Percentiles rank a stretch among this genome's conserved stretches.
phyloP scores from a whole-genome alignment of 805 yeast genomes.

The Saccharomycopsis schoenii region DNA sequence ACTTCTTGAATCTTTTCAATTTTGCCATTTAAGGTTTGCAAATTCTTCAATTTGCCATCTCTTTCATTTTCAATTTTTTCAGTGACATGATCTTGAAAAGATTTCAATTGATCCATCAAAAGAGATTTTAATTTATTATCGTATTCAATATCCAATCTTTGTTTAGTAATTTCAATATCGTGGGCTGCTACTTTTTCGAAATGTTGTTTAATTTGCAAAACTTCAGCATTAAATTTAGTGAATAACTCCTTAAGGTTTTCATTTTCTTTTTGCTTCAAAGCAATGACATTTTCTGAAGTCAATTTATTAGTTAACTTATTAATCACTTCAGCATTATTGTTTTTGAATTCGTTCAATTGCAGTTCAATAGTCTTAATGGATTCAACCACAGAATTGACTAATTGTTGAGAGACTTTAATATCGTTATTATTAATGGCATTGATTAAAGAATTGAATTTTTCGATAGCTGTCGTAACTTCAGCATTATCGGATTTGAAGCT shows the following conservation, averaged over 20 bases:
- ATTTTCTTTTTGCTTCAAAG: constrained; percentile 36
- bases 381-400: constrained; percentile 20
- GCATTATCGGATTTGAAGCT: constrained; percentile 1
- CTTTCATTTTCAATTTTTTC: constrained; percentile 64
- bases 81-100: constrained; percentile 48
- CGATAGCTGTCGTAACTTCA: constrained; percentile 5
- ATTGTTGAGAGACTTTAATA: constrained; percentile 9
- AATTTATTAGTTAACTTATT: constrained; percentile 19
- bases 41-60: constrained; percentile 62
- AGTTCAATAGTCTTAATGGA: constrained; percentile 20
- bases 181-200: constrained; percentile 45
- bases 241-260: constrained; percentile 50
- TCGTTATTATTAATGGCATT: constrained; percentile 5
- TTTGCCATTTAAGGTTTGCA: constrained; percentile 48
- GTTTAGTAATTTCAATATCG: constrained; percentile 61
- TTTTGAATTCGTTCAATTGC: constrained; percentile 16
- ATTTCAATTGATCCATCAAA: constrained; percentile 58
- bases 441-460: constrained; percentile 9
- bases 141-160: constrained; percentile 58
- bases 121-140: constrained; percentile 62
- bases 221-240: constrained; percentile 52
- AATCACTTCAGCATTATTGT: constrained; percentile 4
- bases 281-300: constrained; percentile 24
- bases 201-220: constrained; percentile 47
- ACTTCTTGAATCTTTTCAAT: constrained; percentile 48